Base-by-base conservation (phyloP, 148 eudicot species). In the Dysphania ambrosioides region DNA sequence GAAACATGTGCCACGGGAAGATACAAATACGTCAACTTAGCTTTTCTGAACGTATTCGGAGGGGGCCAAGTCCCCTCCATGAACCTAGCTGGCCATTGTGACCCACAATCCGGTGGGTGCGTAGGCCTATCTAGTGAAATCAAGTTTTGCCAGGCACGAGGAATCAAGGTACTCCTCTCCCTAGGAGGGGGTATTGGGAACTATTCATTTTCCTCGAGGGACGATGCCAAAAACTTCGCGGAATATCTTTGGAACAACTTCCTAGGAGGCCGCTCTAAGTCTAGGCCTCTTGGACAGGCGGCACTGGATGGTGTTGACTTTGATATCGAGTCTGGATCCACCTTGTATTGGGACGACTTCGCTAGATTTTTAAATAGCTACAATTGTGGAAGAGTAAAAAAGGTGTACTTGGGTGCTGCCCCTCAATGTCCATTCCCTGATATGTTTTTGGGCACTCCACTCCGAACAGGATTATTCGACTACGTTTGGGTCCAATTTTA, bases 341-440 rank as follows among this genome's bases (percentile, higher is more conserved):
- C 71, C 31, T 56, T 73, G 11, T 71, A 81, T 49, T 85, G 86
- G 86, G 81, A 81, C 56, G 82, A 73, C 63, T 70, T 85, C 5
- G 88, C 86, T 1, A 42, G 72, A 24, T 73, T 65, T 70, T 58
- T 85, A 18, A 64, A 71, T 32, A 27, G 29, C 2, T 82, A 62
- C n/a, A 80, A 68, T 13, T 1, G 24, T 5, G 31, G 38, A 24
- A 81, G 61, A 35, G 79, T 61, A 5, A 56, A 75, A 1, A 69
- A 77, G 64, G 89, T 94, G 74, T 87, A 90, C 84, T 56, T 94
- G 47, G 60, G 88, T 0, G 98, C 85, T 0, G 96, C 97, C 8
- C 96, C 98, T n/a, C 97, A 90, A 75, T 94, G 98, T 47, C 96
- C 96, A 0, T 92, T 86, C 62, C 93, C 96, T 7, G 97, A 91